phyloP scores from a whole-genome alignment of 345 rosid genomes.

The Raphanus sativus region DNA sequence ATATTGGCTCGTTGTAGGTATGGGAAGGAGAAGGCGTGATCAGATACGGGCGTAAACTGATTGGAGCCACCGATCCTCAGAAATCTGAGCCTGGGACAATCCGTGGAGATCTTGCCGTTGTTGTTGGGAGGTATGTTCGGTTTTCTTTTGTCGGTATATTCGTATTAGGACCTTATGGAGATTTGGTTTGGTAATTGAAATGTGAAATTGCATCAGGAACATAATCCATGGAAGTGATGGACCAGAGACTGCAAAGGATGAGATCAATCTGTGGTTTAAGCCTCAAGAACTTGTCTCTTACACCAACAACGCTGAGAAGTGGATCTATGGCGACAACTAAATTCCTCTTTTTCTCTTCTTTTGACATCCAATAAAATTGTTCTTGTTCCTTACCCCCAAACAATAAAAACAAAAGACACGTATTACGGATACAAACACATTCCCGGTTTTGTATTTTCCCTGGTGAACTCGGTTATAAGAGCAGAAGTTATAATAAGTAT shows the following conservation, averaged over 20 bases:
- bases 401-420: conserved; percentile 5
- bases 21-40: conserved; percentile 99
- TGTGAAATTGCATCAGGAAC: conserved; percentile 51
- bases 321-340: conserved; percentile 83
- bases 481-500: conserved; percentile 9
- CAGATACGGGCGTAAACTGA: conserved; percentile 86
- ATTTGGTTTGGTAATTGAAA: conserved; percentile 2
- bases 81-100: conserved; percentile 98
- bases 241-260: conserved; percentile 93
- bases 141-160: background rate
- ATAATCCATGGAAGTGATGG: conserved; percentile 99
- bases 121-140: conserved; percentile 72
- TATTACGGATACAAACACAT: background rate
- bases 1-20: conserved; percentile 49
- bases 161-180: background rate
- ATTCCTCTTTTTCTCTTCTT: background rate
- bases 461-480: background rate
- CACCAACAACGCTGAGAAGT: conserved; percentile 81
- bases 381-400: background rate
- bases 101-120: conserved; percentile 94
- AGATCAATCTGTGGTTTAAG: conserved; percentile 90
- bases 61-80: conserved; percentile 99
- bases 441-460: conserved; percentile 2
- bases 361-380: background rate
- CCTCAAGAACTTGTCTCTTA: conserved; percentile 88